Percentiles rank a stretch among this genome's conserved stretches.
Evolutionary conservation across 139 green algal genomes (phyloP).

Genomic region (Yamagishiella unicocca): DNA sequence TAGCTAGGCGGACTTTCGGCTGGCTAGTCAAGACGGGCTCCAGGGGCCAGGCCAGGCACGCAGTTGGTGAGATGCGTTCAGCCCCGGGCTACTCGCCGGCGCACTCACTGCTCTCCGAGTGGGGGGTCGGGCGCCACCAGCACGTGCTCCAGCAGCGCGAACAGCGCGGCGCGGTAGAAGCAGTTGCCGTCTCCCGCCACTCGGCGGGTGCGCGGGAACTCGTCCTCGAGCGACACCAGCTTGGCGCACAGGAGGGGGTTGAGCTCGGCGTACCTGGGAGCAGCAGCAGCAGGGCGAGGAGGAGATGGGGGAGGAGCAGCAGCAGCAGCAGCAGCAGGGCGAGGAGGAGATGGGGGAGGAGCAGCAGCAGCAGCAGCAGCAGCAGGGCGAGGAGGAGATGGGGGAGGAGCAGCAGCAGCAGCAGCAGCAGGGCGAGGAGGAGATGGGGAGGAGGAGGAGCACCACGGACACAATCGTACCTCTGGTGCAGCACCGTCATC

Average conservation of each 20-base stretch:
- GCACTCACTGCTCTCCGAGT: constrained; percentile 23
- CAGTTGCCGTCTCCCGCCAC: constrained; percentile 59
- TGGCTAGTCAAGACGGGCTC: no score
- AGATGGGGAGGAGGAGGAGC: neutral
- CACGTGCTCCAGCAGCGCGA: constrained; percentile 48
- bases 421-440: neutral
- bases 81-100: no score
- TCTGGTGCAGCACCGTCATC: neutral
- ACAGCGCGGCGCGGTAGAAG: constrained; percentile 57
- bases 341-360: no score
- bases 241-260: constrained; percentile 33
- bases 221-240: constrained; percentile 40
- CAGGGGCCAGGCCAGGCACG: no score
- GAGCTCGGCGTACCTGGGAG: constrained; percentile 15
- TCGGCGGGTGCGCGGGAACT: constrained; percentile 24
- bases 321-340: no score
- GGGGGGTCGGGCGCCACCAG: constrained; percentile 2
- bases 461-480: neutral
- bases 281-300: neutral
- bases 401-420: no score
- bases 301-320: no score
- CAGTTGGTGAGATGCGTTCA: no score
- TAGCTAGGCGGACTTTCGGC: no score
- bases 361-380: no score
- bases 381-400: no score